phyloP scores from a whole-genome alignment of 768 basidiomycete species.

The Boletus fagicola region DNA sequence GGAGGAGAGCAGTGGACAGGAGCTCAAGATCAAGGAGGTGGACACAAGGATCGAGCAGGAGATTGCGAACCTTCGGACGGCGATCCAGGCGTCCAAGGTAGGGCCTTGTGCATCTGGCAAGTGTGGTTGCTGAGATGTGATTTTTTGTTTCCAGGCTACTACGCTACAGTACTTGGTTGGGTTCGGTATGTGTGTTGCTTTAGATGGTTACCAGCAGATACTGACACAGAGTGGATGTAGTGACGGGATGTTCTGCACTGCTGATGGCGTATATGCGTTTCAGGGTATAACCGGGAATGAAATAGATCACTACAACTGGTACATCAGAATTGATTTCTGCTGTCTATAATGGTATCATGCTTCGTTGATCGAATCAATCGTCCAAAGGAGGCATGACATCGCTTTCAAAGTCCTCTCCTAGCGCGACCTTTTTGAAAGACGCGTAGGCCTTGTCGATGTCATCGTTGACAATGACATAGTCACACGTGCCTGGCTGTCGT shows the following conservation, averaged over 20 bases:
- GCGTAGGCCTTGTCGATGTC: slow-evolving; percentile 80
- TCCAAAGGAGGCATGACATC: slow-evolving; percentile 69
- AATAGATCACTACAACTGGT: not conserved
- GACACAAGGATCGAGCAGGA: slow-evolving; percentile 97
- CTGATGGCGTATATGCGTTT: slow-evolving; percentile 88
- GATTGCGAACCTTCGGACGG: slow-evolving; percentile 80
- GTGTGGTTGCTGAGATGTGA: slow-evolving; percentile 2
- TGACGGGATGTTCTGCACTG: slow-evolving; percentile 82
- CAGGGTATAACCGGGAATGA: not conserved
- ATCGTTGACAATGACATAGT: slow-evolving; percentile 88
- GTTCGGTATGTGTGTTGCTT: slow-evolving; percentile 56
- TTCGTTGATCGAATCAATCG: slow-evolving; percentile 36
- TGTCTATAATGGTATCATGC: slow-evolving; percentile 4
- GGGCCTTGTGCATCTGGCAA: slow-evolving; percentile 1
- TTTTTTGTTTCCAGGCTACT: slow-evolving; percentile 52
- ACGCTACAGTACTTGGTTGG: slow-evolving; percentile 87
- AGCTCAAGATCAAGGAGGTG: slow-evolving; percentile 96
- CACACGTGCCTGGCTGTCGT: slow-evolving; percentile 67
- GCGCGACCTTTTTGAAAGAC: slow-evolving; percentile 71
- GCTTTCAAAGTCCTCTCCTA: slow-evolving; percentile 59
- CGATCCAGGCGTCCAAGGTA: slow-evolving; percentile 84
- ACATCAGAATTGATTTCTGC: not conserved
- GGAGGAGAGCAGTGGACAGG: slow-evolving; percentile 88
- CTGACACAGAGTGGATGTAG: slow-evolving; percentile 37
- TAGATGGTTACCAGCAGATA: not conserved